Evolutionary conservation across 2,329 filamentous ascomycete species (phyloP), one percentile per base, ranked within the genome.

Genomic region (Penicillium sp.): DNA sequence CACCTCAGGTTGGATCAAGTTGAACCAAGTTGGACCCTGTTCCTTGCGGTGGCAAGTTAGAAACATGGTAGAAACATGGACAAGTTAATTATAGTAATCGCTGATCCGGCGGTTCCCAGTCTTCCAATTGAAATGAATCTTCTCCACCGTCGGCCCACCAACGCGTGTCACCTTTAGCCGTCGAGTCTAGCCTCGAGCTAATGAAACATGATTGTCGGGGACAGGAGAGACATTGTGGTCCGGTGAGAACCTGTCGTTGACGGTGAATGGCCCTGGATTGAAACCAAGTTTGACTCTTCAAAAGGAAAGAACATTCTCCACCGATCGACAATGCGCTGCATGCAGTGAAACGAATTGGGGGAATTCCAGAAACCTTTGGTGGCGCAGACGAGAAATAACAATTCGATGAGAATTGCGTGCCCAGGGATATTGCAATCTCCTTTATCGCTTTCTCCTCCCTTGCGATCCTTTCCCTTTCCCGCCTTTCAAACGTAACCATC

Each of bases 81-180:
- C 24, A 26, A 42, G 21, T n/a, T 42, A 47, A 39, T 47, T 47
- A 39, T 41, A 29, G 24, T 46, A 38, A 10, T 21, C 8, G 38
- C 16, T 21, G 43, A 51, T 51, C 49, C 28, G 38, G 47, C 26
- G 31, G 31, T 60, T 52, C 47, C 51, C 50, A 51, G 45, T 42
- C 52, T 56, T 55, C 61, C 56, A 61, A 60, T 62, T 47, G 57
- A 56, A 57, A 53, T 43, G 21, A 15, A 15, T 4, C 7, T n/a
- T 50, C 57, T 43, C 60, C 60, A 58, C 58, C 29, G 39, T 50
- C 45, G 61, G 41, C 57, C 68, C 68, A 69, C 67, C 51, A 69
- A 70, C 66, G 67, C 67, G 68, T 69, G 68, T 70, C 67, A 67
- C 61, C 24, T 42, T 44, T 45, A 45, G 41, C 51, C 44, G 45